Percentiles rank a stretch among this genome's conserved stretches.
phyloP scores from a whole-genome alignment of 73 alveolate genomes.

The Paramecium octaurelia region DNA sequence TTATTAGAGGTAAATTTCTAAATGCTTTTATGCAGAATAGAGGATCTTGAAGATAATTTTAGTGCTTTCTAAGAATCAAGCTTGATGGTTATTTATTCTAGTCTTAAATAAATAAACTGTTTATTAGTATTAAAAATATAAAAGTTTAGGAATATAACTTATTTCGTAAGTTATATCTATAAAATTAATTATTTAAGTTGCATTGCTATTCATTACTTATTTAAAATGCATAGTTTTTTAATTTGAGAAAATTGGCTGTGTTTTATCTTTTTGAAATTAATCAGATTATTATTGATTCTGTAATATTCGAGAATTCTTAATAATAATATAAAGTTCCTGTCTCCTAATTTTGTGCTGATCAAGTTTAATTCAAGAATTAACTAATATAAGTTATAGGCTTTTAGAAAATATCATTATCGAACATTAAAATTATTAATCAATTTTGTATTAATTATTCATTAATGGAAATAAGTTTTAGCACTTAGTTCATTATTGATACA shows the following conservation, averaged over 20 bases:
- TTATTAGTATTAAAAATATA: background rate
- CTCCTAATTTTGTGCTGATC: background rate
- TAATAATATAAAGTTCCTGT: background rate
- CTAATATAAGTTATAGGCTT: background rate
- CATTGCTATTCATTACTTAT: background rate
- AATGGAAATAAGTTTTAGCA: background rate
- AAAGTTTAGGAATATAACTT: background rate
- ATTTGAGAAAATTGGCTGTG: background rate
- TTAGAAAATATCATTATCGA: background rate
- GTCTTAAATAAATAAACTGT: background rate
- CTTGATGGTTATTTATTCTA: background rate
- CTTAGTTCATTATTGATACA: background rate
- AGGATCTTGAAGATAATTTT: background rate
- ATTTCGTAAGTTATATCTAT: background rate
- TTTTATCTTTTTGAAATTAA: background rate
- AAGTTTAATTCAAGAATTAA: background rate
- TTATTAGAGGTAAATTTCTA: background rate
- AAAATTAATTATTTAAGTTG: background rate
- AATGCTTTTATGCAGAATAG: background rate
- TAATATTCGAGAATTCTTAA: background rate
- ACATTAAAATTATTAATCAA: background rate
- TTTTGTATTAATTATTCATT: background rate
- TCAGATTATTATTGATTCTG: background rate
- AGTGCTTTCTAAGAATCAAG: background rate
- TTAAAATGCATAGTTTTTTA: background rate